A percentile compares a stretch with the other conserved stretches of the same genome.
phyloP scores from a whole-genome alignment of 2,329 filamentous ascomycete genomes.

The Cladosporium sp. region DNA sequence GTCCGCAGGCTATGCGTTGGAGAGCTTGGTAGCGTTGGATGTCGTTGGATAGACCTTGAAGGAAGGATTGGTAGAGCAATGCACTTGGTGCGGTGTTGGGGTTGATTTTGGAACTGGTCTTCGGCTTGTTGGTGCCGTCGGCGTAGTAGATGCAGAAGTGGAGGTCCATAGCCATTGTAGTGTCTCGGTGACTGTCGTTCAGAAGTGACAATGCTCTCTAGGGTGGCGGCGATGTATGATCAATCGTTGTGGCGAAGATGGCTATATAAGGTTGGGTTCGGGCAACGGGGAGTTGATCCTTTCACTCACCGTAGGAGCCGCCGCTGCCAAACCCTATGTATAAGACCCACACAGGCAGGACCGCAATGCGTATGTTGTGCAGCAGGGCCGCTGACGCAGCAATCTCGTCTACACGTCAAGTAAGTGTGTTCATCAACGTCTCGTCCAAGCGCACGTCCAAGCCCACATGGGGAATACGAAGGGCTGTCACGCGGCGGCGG shows the following conservation, averaged over 20 bases:
- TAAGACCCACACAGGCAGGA: not conserved
- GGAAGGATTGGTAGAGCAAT: conserved; percentile 24
- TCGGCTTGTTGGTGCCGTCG: not conserved
- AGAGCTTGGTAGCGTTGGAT: conserved; percentile 20
- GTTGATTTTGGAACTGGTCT: not conserved
- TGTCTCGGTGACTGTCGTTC: conserved; percentile 6
- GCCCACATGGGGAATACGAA: conserved; percentile 4
- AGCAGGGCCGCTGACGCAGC: conserved; percentile 3
- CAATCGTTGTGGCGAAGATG: not conserved
- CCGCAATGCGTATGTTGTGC: not conserved
- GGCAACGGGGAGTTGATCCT: not conserved
- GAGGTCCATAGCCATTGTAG: conserved; percentile 15
- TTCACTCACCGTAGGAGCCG: not conserved
- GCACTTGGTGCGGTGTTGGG: not conserved
- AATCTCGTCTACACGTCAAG: conserved; percentile 11
- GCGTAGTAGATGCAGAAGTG: conserved; percentile 9
- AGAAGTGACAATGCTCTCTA: not conserved
- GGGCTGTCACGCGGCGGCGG: conserved; percentile 7
- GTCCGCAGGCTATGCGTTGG: conserved; percentile 5
- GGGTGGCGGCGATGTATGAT: not conserved
- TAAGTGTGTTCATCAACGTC: conserved; percentile 6
- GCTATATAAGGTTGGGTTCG: not conserved
- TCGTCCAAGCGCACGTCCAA: conserved; percentile 10
- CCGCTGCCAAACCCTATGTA: not conserved
- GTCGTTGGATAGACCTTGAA: conserved; percentile 25